Evolutionary conservation across 495 filamentous ascomycete species (phyloP), one percentile per base, ranked within the genome.

Genomic region (Cercophora scortea): DNA sequence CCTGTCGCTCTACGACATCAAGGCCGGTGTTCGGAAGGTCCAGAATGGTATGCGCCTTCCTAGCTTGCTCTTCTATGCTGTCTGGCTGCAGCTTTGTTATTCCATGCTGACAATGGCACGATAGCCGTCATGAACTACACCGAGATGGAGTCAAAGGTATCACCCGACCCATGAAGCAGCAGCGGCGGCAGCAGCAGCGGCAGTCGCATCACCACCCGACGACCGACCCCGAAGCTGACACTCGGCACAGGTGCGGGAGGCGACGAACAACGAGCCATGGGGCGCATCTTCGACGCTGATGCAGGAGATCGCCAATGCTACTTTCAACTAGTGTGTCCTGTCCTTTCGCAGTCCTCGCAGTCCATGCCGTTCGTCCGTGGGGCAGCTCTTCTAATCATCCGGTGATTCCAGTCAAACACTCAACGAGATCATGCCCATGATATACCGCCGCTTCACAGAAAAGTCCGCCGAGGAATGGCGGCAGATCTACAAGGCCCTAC

Each of bases 361-460:
- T 25, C 25, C 25, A 5, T 25, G 25, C 5, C 25, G 5, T 25
- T 5, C 25, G 25, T 25, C 25, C 25, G 25, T 25, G 25, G 25
- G 25, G 25, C 25, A 25, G 25, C 25, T n/a, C 36, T 48, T 6
- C 34, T 41, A 18, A 32, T 11, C 25, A 1, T 43, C 45, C 44
- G n/a, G 47, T 38, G 19, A 25, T 25, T 25, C 35, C 60, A 98
- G 93, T 64, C 90, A 95, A 82, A 79, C 90, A 40, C 86, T 99
- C 35, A 97, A 96, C 66, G 93, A 99, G 69, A 97, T 99, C 65
- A 99, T 99, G 93, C 93, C 93, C 44, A 88, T 99, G 88, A 96
- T 99, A 59, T 99, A 99, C 76, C 94, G 94, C 64, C 86, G 93
- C 45, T 99, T 99, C 63, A 99, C 93, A 49, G 93, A 99, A 65